These are phyloP conservation scores for Sungouiozyma ichnusensis DNA, from an alignment of 805 yeast species.

Conservation along the genomic window DNA sequence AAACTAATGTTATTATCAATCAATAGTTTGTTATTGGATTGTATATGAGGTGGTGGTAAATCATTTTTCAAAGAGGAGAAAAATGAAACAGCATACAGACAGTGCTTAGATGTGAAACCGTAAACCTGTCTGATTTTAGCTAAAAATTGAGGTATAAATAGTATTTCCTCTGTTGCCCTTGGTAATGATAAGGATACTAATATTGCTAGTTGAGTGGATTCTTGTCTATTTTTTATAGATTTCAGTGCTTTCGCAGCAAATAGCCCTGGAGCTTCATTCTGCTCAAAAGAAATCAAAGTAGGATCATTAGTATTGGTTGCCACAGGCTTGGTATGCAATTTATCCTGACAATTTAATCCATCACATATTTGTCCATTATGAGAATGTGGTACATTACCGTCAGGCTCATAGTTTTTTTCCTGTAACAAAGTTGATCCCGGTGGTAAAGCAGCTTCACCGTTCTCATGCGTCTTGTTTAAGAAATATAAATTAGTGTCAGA, in stretches of 20 bases:
- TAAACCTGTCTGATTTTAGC: constrained; percentile 60
- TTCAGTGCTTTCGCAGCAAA: constrained; percentile 55
- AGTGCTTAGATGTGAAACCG: constrained; percentile 62
- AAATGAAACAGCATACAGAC: constrained; percentile 60
- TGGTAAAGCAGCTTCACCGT: background rate
- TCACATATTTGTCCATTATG: constrained; percentile 8
- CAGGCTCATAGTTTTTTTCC: background rate
- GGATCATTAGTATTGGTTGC: constrained; percentile 22
- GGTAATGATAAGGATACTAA: constrained; percentile 66
- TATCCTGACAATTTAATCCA: constrained; percentile 7
- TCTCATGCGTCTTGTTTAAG: background rate
- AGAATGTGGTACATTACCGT: background rate
- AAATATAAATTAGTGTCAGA: background rate
- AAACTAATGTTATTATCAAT: constrained; percentile 7
- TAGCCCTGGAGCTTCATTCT: constrained; percentile 65
- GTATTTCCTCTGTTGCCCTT: constrained; percentile 66
- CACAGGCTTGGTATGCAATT: constrained; percentile 18
- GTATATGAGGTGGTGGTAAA: constrained; percentile 29
- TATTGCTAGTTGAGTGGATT: constrained; percentile 39
- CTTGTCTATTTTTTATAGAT: constrained; percentile 43
- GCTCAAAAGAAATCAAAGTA: constrained; percentile 43
- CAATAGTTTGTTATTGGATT: background rate
- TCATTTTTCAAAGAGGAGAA: constrained; percentile 58
- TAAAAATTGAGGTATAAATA: constrained; percentile 61
- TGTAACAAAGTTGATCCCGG: background rate